Conservation (phyloP, 1,284 basidiomycete genomes). For the Xerocomus nothofagi region DNA sequence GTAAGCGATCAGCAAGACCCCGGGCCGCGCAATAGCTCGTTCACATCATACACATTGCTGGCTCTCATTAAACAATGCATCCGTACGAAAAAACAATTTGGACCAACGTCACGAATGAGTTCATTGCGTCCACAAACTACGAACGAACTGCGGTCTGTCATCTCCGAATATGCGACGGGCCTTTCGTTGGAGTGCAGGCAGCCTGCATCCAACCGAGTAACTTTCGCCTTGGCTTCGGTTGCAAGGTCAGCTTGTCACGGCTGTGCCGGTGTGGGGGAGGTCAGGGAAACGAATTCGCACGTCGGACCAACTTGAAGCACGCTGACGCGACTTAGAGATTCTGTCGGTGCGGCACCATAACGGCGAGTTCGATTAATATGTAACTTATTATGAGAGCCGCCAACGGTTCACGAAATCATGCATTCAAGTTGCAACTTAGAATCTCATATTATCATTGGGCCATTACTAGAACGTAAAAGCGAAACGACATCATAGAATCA, state of each 20-base stretch:
- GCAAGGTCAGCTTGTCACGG: background rate
- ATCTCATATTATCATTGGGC: background rate
- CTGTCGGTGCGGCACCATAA: too few relatives aligned
- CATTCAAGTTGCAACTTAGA: too few relatives aligned
- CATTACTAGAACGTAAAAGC: slow-evolving; percentile 14
- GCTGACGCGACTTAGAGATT: too few relatives aligned
- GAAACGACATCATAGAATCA: background rate
- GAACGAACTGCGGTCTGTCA: slow-evolving; percentile 4
- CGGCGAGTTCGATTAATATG: background rate
- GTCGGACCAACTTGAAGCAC: background rate
- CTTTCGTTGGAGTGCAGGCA: background rate
- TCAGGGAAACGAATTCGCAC: slow-evolving; percentile 17
- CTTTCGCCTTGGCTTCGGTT: slow-evolving; percentile 2
- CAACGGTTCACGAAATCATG: slow-evolving; percentile 5
- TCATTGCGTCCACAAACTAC: background rate
- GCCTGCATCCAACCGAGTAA: background rate
- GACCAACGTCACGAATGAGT: background rate
- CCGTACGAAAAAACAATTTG: background rate
- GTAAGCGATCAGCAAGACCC: slow-evolving; percentile 19
- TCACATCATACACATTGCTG: slow-evolving; percentile 6
- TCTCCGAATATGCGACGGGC: slow-evolving; percentile 3
- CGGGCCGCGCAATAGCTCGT: slow-evolving; percentile 12
- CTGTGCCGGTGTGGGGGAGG: slow-evolving; percentile 25
- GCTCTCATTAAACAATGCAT: slow-evolving; percentile 8
- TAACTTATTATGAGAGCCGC: background rate